Percentiles rank a stretch among this genome's conserved stretches.
These are phyloP conservation scores for Verruconis gallopava DNA, from an alignment of 2,329 filamentous ascomycete species.

Conservation along the genomic window DNA sequence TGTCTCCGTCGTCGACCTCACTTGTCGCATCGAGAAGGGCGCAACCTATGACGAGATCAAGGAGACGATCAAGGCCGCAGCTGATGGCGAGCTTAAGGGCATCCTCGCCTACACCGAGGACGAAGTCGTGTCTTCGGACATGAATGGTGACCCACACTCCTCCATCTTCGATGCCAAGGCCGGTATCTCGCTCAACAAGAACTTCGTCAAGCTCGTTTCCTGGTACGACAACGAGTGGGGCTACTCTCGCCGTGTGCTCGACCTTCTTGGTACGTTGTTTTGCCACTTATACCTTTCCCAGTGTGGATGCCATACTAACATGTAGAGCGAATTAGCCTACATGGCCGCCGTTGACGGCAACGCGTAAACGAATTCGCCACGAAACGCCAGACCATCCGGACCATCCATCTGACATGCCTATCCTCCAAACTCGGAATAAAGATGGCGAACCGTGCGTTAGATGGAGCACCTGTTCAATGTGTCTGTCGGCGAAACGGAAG, in stretches of 20 bases:
- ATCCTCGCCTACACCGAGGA: conserved; percentile 94
- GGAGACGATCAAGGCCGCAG: conserved; percentile 69
- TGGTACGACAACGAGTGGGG: conserved; percentile 99
- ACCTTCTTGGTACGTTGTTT: conserved; percentile 27
- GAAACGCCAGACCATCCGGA: too few relatives aligned
- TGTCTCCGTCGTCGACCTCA: conserved; percentile 98
- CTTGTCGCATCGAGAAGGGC: conserved; percentile 82
- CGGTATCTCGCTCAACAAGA: conserved; percentile 93
- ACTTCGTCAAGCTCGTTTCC: conserved; percentile 96
- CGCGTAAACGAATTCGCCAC: conserved; percentile 21
- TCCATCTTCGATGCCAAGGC: conserved; percentile 99
- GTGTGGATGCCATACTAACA: background rate
- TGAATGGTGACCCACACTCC: conserved; percentile 84
- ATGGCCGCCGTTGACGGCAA: conserved; percentile 32
- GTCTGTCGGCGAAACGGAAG: too few relatives aligned
- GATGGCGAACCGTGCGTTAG: too few relatives aligned
- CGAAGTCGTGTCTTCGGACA: conserved; percentile 84
- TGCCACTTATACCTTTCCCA: background rate
- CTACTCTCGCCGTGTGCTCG: conserved; percentile 71
- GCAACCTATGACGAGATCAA: conserved; percentile 90
- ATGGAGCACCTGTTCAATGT: too few relatives aligned
- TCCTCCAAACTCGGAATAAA: too few relatives aligned
- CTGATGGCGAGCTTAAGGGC: conserved; percentile 74
- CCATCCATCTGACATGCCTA: too few relatives aligned
- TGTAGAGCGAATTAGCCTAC: conserved; percentile 20